Percentiles rank a stretch among this genome's conserved stretches.
phyloP scores from a whole-genome alignment of 345 rosid genomes.

The Triadica sebifera region DNA sequence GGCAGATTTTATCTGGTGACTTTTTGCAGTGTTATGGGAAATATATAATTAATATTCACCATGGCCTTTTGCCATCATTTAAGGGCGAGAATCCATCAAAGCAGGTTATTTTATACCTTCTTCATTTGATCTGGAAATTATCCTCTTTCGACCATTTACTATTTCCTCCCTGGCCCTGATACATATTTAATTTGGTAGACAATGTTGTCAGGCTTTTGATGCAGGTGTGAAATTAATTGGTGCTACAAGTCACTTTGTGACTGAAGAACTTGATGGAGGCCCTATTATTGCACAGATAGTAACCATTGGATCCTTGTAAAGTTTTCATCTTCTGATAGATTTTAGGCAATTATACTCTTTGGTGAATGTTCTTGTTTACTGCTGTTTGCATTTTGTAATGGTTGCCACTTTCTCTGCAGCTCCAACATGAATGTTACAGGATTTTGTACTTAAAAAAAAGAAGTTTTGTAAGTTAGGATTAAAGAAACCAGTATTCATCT shows the following conservation, averaged over 20 bases:
- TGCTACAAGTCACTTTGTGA: slow-evolving; percentile 91
- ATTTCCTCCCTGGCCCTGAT: slow-evolving; percentile 12
- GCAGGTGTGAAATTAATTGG: slow-evolving; percentile 96
- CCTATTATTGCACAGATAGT: slow-evolving; percentile 99
- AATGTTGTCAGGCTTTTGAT: slow-evolving; percentile 82
- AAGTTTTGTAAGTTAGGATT: too few relatives aligned
- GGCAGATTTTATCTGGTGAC: slow-evolving; percentile 66
- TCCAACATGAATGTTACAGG: not conserved
- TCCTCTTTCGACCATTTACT: slow-evolving; percentile 3
- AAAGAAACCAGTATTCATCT: not conserved
- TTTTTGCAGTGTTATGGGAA: slow-evolving; percentile 76
- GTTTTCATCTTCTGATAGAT: slow-evolving; percentile 1
- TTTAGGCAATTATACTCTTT: not conserved
- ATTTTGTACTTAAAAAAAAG: too few relatives aligned
- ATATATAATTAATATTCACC: slow-evolving; percentile 95
- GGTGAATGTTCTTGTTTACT: not conserved
- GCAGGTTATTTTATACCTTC: slow-evolving; percentile 54
- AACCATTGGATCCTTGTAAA: not conserved
- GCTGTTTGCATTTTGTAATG: not conserved
- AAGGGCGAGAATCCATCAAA: slow-evolving; percentile 76
- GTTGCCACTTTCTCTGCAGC: not conserved
- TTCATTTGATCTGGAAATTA: slow-evolving; percentile 11
- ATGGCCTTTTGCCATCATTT: slow-evolving; percentile 96
- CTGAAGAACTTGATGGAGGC: slow-evolving; percentile 93
- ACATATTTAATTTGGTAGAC: slow-evolving; percentile 35